phyloP scores from a whole-genome alignment of 2,329 filamentous ascomycete genomes.

The Nemania diffusa region DNA sequence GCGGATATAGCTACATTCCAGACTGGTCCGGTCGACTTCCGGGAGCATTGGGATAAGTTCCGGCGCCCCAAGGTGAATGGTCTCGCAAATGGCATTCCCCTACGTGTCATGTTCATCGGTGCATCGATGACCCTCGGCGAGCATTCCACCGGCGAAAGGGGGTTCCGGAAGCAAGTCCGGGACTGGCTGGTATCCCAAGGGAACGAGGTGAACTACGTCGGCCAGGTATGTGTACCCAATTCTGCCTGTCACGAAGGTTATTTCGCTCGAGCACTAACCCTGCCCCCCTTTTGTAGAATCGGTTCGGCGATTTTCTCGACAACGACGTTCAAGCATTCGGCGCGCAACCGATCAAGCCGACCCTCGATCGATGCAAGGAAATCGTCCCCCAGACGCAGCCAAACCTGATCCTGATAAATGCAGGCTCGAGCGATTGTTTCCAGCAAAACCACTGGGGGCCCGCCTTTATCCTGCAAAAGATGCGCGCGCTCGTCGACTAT shows the following conservation, averaged over 20 bases:
- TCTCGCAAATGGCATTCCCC: conserved; percentile 43
- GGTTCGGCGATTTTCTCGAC: conserved; percentile 46
- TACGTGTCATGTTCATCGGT: conserved; percentile 47
- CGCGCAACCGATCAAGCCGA: conserved; percentile 45
- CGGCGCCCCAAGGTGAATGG: conserved; percentile 34
- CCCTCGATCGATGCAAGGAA: conserved; percentile 44
- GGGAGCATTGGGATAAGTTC: conserved; percentile 43
- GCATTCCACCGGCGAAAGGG: conserved; percentile 45
- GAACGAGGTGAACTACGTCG: conserved; percentile 45
- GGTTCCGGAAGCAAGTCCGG: conserved; percentile 44
- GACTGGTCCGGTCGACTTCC: conserved; percentile 41
- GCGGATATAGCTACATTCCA: conserved; percentile 35
- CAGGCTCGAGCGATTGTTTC: conserved; percentile 47
- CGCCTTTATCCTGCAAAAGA: conserved; percentile 40
- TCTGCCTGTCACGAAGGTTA: neutral
- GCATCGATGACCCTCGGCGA: conserved; percentile 47
- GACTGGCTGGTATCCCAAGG: conserved; percentile 45
- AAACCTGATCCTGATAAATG: conserved; percentile 46
- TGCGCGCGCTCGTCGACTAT: conserved; percentile 45
- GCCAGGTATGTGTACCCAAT: conserved; percentile 36
- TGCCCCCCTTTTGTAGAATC: conserved; percentile 38
- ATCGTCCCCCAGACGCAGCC: conserved; percentile 46
- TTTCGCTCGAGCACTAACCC: conserved; percentile 25
- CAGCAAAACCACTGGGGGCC: conserved; percentile 44
- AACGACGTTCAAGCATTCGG: conserved; percentile 49